Evolutionary conservation across 1,139 yeast species (phyloP), one percentile per base, ranked within the genome.

Genomic region (Yarrowia galli): DNA sequence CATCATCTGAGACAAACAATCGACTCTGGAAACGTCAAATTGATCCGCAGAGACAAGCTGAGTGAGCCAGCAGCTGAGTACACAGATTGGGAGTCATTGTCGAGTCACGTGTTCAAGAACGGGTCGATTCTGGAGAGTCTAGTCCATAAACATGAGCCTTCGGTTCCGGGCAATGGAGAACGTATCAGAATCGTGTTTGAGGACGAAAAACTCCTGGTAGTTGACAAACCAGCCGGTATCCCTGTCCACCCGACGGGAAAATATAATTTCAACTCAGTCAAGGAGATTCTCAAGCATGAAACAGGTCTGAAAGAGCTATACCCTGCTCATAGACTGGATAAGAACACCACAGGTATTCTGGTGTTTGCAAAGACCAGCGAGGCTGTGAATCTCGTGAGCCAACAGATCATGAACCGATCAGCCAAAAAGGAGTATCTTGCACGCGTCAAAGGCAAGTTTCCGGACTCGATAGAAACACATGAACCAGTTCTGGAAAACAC

Each of bases 391-490:
- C 12, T 16, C 2, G 53, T 46, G n/a, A 28, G 56, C 15, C 35
- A 16, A 12, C 54, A 61, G 45, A 61, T 61, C 23, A 48, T 46
- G 54, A 25, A 25, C 32, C 54, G 54, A 13, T 22, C 35, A 2
- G 65, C 65, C 35, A 16, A 36, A n/a, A 61, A 61, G 45, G 56
- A 45, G 48, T 61, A 61, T 23, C 23, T 61, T 20, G 65, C 56
- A 16, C 22, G 65, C 3, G 65, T 61, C 10, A 35, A 35, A 20
- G 46, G 53, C 45, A 12, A 36, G 53, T 61, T 61, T 15, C 65
- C 65, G 0, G 16, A 2, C 3, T 6, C 7, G n/a, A 36, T 46
- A 13, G 65, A 61, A 12, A 35, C 45, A 0, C 18, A 23, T 16
- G 18, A 32, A 15, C 43, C 42, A 9, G 56, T 61, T 9, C 23